Evolutionary conservation across 768 basidiomycete genomes (phyloP).

Genomic region (Trametes coccinea): DNA sequence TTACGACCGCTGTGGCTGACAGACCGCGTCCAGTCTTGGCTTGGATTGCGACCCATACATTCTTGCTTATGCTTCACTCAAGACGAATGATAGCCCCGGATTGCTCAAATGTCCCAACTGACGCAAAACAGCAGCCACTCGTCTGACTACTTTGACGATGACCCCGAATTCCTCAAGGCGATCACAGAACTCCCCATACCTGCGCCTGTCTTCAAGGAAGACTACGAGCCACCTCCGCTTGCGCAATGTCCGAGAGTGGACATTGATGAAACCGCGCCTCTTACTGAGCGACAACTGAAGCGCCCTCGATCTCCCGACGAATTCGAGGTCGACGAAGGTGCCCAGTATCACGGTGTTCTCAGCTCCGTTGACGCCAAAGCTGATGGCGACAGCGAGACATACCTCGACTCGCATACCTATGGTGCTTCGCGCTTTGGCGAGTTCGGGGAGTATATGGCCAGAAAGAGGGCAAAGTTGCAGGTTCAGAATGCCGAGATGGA

Average conservation of each 20-base stretch:
- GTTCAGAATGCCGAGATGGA: conserved; percentile 63
- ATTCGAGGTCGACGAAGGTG: conserved; percentile 34
- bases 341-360: conserved; percentile 13
- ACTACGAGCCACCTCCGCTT: conserved; percentile 5
- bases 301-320: conserved; percentile 36
- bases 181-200: conserved; percentile 43
- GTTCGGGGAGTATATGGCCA: conserved; percentile 85
- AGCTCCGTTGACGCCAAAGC: conserved; percentile 16
- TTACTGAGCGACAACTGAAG: conserved; percentile 44
- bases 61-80: neutral
- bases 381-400: conserved; percentile 4
- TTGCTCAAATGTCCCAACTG: conserved; percentile 3
- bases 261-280: conserved; percentile 37
- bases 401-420: conserved; percentile 48
- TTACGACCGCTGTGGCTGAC: neutral
- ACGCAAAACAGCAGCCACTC: conserved; percentile 35
- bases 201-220: conserved; percentile 12
- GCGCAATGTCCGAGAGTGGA: conserved; percentile 29
- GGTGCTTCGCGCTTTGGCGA: conserved; percentile 80
- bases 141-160: conserved; percentile 59
- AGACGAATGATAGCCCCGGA: neutral
- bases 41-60: neutral
- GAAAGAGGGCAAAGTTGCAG: conserved; percentile 89
- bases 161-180: conserved; percentile 52
- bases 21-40: neutral